A percentile compares a stretch with the other conserved stretches of the same genome.
Evolutionary conservation across 371 early-diverging fungal species (phyloP).

Genomic region (Saksenaea oblongispora): DNA sequence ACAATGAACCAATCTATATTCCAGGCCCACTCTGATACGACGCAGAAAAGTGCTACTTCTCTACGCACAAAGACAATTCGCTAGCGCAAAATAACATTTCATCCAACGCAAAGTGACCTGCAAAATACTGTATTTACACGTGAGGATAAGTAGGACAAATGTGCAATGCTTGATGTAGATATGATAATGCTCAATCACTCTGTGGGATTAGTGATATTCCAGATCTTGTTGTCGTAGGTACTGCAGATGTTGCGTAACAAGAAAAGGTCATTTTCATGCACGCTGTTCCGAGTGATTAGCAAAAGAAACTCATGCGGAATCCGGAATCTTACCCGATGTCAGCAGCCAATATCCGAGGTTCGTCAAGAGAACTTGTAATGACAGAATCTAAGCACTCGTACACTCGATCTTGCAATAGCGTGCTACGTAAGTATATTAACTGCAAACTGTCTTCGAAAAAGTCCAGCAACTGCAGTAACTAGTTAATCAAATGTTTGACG

Average conservation of each 20-base stretch:
- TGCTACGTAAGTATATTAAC: constrained; percentile 41
- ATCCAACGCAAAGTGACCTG: no score
- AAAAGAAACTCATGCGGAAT: neutral
- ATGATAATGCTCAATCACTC: neutral
- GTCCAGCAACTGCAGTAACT: constrained; percentile 17
- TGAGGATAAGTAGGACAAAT: neutral
- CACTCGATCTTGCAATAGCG: constrained; percentile 38
- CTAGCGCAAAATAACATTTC: no score
- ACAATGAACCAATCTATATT: no score
- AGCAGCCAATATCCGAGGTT: constrained; percentile 21
- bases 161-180: neutral
- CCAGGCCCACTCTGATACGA: no score
- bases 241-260: constrained; percentile 42
- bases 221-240: constrained; percentile 38
- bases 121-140: constrained; percentile 1
- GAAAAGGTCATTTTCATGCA: constrained; percentile 39
- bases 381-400: constrained; percentile 23
- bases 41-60: no score
- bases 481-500: neutral
- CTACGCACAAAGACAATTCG: no score
- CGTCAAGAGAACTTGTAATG: constrained; percentile 13
- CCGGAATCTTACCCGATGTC: constrained; percentile 34
- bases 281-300: constrained; percentile 5
- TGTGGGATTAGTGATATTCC: constrained; percentile 19
- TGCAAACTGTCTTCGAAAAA: constrained; percentile 44